Base-by-base conservation (phyloP, 139 green algal species). In the Asterochloris erici region DNA sequence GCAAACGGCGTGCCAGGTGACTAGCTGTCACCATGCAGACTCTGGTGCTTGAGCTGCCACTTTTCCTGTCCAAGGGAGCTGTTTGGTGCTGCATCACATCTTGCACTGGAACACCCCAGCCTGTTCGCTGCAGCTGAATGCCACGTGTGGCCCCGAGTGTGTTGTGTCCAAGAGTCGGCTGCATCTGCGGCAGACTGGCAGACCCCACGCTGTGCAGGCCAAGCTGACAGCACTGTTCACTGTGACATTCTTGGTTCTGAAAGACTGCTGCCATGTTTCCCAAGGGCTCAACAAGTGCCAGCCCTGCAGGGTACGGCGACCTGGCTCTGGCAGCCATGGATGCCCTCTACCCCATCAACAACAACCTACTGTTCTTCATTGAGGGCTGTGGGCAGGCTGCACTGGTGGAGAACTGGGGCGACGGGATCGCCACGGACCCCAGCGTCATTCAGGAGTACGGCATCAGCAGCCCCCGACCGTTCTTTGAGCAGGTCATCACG, bases 291-390 rank as follows among this genome's bases (percentile, higher is more conserved):
- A 11, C 61, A 38, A 63, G 19, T 66, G 66, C 26, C 29, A 15
- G 0, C 28, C n/a, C 66, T 80, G 76, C 61, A 80, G 76, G 76
- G 12, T 21, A 76, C 54, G 66, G 77, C 66, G 73, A 87, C 54
- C 79, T 91, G 77, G 90, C 87, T 82, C 69, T 90, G 28, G 69
- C 76, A 24, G 84, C 83, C 29, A 90, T 92, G 87, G 84, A 89
- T 47, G 83, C 79, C 17, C 78, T 92, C 21, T 86, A 86, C 29
- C 63, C 60, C 12, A 68, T 88, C n/a, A 83, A 82, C 71, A 29
- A 70, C 1, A 28, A 77, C 79, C 73, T 81, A 16, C 62, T 88
- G 12, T 85, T 85, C 84, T 38, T 88, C 27, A 71, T 88, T 47
- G 81, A 88, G 73, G 84, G 84, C 12, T 26, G 29, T 0, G 85